Evolutionary conservation across 2,329 filamentous ascomycete species (phyloP).

Genomic region (Cryphonectria nitschkei): DNA sequence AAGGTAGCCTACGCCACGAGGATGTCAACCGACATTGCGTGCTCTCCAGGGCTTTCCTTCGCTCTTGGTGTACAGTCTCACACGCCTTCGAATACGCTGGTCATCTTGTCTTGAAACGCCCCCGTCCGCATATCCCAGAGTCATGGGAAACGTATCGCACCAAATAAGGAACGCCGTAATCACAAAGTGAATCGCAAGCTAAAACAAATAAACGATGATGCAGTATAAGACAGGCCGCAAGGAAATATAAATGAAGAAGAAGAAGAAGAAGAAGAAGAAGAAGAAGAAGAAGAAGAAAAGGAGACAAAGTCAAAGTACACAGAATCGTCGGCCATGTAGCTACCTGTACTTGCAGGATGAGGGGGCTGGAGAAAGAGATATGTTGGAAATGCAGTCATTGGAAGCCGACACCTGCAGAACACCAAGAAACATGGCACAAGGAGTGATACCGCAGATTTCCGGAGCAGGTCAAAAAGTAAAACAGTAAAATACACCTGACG

Average conservation of each 20-base stretch:
- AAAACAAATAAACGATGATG: too few relatives aligned
- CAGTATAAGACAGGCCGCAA: too few relatives aligned
- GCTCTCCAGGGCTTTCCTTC: neutral
- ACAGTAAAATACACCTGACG: neutral
- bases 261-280: neutral
- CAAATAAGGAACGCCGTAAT: neutral
- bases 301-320: neutral
- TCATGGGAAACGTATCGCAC: neutral
- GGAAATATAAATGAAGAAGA: neutral
- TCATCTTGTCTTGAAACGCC: neutral
- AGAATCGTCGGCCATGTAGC: neutral
- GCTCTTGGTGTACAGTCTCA: neutral
- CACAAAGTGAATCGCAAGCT: neutral
- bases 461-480: neutral
- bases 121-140: neutral
- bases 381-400: neutral
- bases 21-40: neutral
- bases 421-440: neutral
- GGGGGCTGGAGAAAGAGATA: neutral
- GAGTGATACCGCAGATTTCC: neutral
- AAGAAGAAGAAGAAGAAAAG: neutral
- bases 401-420: neutral
- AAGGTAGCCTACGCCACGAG: neutral
- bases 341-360: neutral
- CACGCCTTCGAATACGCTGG: neutral